Conservation (phyloP, 202 grass and related monocot species). For the Cymbopogon flexuosus region DNA sequence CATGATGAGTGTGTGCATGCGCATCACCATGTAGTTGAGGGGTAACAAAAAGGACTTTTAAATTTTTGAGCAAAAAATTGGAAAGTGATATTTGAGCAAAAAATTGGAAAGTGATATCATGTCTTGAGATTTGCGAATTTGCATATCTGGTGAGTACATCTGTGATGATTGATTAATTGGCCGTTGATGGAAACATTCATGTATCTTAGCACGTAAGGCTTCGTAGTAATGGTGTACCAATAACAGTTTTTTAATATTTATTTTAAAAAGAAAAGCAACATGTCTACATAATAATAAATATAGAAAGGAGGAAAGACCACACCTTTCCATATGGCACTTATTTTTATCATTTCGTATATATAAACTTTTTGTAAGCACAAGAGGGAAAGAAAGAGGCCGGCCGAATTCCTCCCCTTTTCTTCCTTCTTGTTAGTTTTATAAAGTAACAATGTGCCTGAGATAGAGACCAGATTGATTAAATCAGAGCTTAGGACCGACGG, state of each 20-base stretch:
- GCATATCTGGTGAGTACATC: neutral
- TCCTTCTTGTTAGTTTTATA: too few species aligned
- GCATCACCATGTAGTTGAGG: too few species aligned
- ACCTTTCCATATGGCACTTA: neutral
- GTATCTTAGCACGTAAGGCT: constrained; percentile 22
- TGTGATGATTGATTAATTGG: neutral
- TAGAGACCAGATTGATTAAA: neutral
- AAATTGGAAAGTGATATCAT: neutral
- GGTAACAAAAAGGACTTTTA: neutral
- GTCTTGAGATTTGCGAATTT: too few species aligned
- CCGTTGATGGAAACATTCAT: neutral
- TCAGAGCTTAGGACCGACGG: neutral
- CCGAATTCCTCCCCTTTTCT: neutral
- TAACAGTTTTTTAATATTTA: too few species aligned
- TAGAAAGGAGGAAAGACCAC: neutral
- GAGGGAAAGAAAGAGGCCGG: neutral
- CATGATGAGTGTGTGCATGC: neutral
- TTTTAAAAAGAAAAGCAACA: neutral
- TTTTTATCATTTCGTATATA: neutral
- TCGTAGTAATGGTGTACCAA: too few species aligned
- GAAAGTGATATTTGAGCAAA: neutral
- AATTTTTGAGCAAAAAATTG: neutral
- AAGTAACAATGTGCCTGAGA: neutral
- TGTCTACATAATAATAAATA: neutral
- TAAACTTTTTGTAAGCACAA: neutral